Evolutionary conservation across 306 rosid genomes (phyloP).

Genomic region (Trifolium dubium): DNA sequence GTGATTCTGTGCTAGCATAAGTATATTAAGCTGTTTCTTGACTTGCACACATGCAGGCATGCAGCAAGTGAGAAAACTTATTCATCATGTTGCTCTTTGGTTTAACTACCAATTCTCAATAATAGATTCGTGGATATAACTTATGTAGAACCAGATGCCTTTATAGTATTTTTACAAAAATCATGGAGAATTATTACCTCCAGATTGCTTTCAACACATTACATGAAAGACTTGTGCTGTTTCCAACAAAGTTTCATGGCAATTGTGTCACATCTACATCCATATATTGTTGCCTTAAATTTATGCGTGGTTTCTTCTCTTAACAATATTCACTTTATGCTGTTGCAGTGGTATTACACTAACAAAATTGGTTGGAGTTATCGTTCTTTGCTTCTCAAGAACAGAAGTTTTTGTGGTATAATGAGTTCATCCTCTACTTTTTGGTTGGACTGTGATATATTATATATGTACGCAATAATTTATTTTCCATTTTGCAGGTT

Average conservation of each 20-base stretch:
- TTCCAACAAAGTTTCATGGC: slow-evolving; percentile 22
- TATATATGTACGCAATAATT: slow-evolving; percentile 5
- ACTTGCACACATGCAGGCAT: slow-evolving; percentile 22
- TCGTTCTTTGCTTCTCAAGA: slow-evolving; percentile 94
- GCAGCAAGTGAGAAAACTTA: slow-evolving; percentile 17
- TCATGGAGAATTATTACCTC: slow-evolving; percentile 14
- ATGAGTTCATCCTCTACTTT: slow-evolving; percentile 31
- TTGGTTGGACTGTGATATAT: neutral
- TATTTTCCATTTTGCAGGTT: slow-evolving; percentile 60
- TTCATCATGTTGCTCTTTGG: slow-evolving; percentile 23
- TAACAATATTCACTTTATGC: slow-evolving; percentile 29
- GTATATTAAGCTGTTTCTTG: slow-evolving; percentile 22
- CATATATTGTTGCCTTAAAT: slow-evolving; percentile 15
- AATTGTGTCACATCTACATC: slow-evolving; percentile 30
- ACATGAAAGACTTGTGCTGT: neutral
- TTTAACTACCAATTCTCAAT: slow-evolving; percentile 16
- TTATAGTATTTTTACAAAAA: slow-evolving; percentile 20
- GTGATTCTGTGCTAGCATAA: slow-evolving; percentile 45
- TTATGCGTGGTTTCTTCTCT: slow-evolving; percentile 19
- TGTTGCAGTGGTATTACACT: slow-evolving; percentile 87
- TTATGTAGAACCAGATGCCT: neutral
- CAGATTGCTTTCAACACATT: slow-evolving; percentile 31
- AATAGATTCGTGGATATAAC: slow-evolving; percentile 1
- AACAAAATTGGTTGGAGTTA: slow-evolving; percentile 93
- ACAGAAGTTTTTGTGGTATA: slow-evolving; percentile 98